Percentiles rank a stretch among this genome's conserved stretches.
phyloP scores from a whole-genome alignment of 345 rosid genomes.

The Fremontodendron californicum region DNA sequence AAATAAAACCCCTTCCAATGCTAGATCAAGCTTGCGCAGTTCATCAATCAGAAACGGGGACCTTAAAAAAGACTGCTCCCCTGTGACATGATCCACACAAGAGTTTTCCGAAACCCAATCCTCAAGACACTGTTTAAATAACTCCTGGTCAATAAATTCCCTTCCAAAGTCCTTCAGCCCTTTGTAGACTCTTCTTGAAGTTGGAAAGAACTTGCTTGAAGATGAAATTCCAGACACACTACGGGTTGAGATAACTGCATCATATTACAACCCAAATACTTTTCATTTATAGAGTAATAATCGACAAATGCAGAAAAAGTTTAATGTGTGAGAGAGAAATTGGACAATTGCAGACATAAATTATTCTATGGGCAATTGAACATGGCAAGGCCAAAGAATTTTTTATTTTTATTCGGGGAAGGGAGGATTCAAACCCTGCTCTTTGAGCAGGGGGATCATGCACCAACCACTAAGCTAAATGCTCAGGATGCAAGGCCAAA shows the following conservation, averaged over 20 bases:
- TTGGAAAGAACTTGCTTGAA: slow-evolving; percentile 37
- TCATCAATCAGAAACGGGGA: slow-evolving; percentile 52
- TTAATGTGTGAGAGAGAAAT: not conserved
- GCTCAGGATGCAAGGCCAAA: not conserved
- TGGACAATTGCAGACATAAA: not conserved
- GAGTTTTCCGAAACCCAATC: slow-evolving; percentile 47
- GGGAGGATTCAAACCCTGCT: not conserved
- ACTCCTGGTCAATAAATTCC: slow-evolving; percentile 32
- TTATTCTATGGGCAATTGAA: not conserved
- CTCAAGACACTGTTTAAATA: slow-evolving; percentile 36
- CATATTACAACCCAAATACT: slow-evolving; percentile 11
- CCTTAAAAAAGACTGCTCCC: slow-evolving; percentile 27
- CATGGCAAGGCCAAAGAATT: not conserved
- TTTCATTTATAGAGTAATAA: not conserved
- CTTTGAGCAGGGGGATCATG: not conserved
- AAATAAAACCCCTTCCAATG: slow-evolving; percentile 57
- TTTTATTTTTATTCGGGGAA: not conserved
- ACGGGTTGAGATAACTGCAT: slow-evolving; percentile 42
- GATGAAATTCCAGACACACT: slow-evolving; percentile 44
- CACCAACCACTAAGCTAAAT: not conserved
- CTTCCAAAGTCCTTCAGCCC: slow-evolving; percentile 45
- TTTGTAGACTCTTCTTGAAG: slow-evolving; percentile 45
- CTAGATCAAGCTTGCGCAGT: slow-evolving; percentile 51
- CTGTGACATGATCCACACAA: slow-evolving; percentile 19
- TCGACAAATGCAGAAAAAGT: not conserved